Percentiles rank a stretch among this genome's conserved stretches.
Conservation (phyloP, 2,329 filamentous ascomycete genomes). For the Penicillium thymicola region DNA sequence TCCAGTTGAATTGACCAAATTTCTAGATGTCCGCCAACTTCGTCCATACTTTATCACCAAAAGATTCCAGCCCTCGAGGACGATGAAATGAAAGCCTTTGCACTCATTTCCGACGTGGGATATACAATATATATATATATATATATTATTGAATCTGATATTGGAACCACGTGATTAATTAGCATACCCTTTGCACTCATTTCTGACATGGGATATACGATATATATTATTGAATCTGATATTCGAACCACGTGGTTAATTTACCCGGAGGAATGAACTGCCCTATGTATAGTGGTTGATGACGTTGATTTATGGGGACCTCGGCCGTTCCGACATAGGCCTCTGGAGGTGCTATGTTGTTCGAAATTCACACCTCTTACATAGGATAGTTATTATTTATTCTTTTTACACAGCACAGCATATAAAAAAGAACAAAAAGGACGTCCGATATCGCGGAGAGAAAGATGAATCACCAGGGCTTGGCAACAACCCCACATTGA, state of each 20-base stretch:
- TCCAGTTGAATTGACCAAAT: too few species aligned
- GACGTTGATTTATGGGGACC: neutral
- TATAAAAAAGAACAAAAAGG: neutral
- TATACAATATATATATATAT: neutral
- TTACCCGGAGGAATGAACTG: neutral
- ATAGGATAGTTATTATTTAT: neutral
- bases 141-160: neutral
- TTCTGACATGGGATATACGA: neutral
- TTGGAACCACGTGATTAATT: neutral
- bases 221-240: neutral
- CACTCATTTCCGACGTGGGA: neutral
- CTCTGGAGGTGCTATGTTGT: neutral
- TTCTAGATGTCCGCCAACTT: too few species aligned
- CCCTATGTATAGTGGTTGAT: neutral
- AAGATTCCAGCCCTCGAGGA: too few species aligned
- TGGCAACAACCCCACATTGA: neutral
- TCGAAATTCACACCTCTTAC: neutral
- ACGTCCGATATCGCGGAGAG: constrained; percentile 7
- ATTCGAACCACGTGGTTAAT: neutral
- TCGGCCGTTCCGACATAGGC: neutral
- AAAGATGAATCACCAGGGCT: constrained; percentile 8
- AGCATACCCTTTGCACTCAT: too few species aligned
- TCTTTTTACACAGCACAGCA: neutral
- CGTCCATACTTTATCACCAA: too few species aligned
- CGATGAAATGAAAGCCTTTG: too few species aligned